A percentile compares a stretch with the other conserved stretches of the same genome.
These are phyloP conservation scores for Coemansia sp. DNA, from an alignment of 192 early-diverging fungal genomes.

Conservation along the genomic window DNA sequence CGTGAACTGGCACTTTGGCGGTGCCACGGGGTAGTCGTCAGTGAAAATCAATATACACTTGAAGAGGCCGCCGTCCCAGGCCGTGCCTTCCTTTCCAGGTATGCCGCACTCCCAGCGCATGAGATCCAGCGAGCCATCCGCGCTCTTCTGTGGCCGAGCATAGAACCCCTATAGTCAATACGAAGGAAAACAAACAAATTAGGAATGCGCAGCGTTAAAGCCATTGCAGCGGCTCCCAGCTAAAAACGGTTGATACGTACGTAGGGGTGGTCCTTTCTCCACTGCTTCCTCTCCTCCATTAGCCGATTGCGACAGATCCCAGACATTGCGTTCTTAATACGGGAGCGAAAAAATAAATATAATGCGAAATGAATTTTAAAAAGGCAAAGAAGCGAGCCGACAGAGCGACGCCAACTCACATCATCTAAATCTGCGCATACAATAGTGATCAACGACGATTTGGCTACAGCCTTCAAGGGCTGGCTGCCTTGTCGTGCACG, in stretches of 20 bases:
- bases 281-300: conserved; percentile 95
- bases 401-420: not conserved
- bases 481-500: conserved; percentile 4
- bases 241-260: conserved; percentile 15
- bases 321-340: conserved; percentile 44
- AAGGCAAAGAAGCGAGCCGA: not conserved
- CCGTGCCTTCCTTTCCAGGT: conserved; percentile 65
- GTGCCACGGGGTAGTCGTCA: conserved; percentile 84
- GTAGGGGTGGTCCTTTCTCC: conserved; percentile 91
- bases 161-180: conserved; percentile 71
- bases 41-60: conserved; percentile 81
- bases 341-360: not conserved
- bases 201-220: conserved; percentile 1
- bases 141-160: conserved; percentile 83
- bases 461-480: not conserved
- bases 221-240: not conserved
- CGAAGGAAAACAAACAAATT: conserved; percentile 2
- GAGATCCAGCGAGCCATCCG: conserved; percentile 76
- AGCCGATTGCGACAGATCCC: conserved; percentile 77
- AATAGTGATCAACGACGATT: not conserved
- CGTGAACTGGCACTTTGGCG: conserved; percentile 81
- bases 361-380: not conserved
- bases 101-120: conserved; percentile 82
- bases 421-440: not conserved
- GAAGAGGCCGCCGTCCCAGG: conserved; percentile 90